Base-by-base conservation (phyloP, 2,329 filamentous ascomycete species). In the Bipolaris victoriae region DNA sequence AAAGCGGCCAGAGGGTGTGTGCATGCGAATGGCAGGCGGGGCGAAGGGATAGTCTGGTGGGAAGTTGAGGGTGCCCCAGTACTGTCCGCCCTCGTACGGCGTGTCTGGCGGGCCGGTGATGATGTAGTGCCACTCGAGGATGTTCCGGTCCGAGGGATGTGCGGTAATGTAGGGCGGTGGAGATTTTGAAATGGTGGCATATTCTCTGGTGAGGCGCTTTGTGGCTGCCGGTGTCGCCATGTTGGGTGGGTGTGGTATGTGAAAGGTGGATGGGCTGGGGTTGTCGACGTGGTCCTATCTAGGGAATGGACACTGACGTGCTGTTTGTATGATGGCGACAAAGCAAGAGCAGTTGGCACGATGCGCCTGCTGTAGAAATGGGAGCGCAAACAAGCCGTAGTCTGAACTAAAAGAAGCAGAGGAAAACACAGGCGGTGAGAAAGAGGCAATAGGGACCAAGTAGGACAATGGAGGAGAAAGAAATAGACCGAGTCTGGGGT, bases 21-120 rank as follows among this genome's bases (percentile, higher is more conserved):
- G 95, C 95, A 99, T 99, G 73, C 94, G 92, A 77, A 99, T 99
- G 2, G 95, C 92, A 4, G 95, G 95, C 31, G 95, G 95, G 11
- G 93, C 94, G 78, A 97, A 99, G 24, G 95, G 95, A 76, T 99
- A 99, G 81, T 97, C 93, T 7, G 93, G 86, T 15, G 95, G 95
- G 77, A 99, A 99, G 64, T 96, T 88, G 49, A 99, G 84, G 1
- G 94, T 97, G 46, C 95, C 95, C 95, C 95, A 99, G 82, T 98
- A 99, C 77, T 99, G 95, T 44, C 95, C 95, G 72, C 89, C 88
- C 70, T 96, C 87, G 76, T 99, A 99, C 1, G 95, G 94, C 0
- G 95, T 99, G 58, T 93, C 87, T 60, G 96, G 92, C 33, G 95
- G 94, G 1, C 95, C 95, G 36, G 93, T 97, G 65, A 98, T 90